These are phyloP conservation scores for Spathaspora sp. DNA, from an alignment of 1,139 yeast species.

Conservation along the genomic window DNA sequence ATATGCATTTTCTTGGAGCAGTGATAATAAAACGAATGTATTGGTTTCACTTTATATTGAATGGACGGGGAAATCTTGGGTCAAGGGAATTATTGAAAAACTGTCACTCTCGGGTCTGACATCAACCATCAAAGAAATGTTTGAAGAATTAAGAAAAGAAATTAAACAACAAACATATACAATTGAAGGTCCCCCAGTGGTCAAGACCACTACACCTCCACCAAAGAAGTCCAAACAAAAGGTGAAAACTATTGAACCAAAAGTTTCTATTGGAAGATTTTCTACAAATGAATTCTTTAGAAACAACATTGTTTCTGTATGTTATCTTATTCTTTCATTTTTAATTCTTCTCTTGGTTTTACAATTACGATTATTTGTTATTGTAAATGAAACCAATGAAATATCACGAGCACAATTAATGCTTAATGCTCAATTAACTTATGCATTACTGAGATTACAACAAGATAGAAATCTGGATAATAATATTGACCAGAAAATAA, in stretches of 20 bases:
- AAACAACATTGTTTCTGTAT: conserved; percentile 18
- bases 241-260: conserved; percentile 5
- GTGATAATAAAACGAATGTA: conserved; percentile 38
- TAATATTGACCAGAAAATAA: conserved; percentile 4
- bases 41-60: conserved; percentile 44
- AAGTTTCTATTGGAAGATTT: conserved; percentile 4
- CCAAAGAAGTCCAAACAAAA: conserved; percentile 8
- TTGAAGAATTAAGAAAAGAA: conserved; percentile 30
- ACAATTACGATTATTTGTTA: conserved; percentile 22
- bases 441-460: conserved; percentile 11
- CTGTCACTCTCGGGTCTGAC: conserved; percentile 50
- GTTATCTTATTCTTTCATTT: conserved; percentile 21
- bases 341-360: conserved; percentile 22
- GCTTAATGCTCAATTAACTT: conserved; percentile 22
- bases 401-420: conserved; percentile 27
- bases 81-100: conserved; percentile 53
- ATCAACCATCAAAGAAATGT: conserved; percentile 34
- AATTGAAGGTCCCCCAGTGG: conserved; percentile 20
- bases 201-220: conserved; percentile 5
- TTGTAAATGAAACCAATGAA: conserved; percentile 25
- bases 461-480: conserved; percentile 7
- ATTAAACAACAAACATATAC: conserved; percentile 23
- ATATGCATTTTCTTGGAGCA: conserved; percentile 50
- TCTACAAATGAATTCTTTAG: conserved; percentile 15
- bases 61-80: conserved; percentile 61